phyloP scores from a whole-genome alignment of 768 basidiomycete genomes.

The Leccinum longicurvipes region DNA sequence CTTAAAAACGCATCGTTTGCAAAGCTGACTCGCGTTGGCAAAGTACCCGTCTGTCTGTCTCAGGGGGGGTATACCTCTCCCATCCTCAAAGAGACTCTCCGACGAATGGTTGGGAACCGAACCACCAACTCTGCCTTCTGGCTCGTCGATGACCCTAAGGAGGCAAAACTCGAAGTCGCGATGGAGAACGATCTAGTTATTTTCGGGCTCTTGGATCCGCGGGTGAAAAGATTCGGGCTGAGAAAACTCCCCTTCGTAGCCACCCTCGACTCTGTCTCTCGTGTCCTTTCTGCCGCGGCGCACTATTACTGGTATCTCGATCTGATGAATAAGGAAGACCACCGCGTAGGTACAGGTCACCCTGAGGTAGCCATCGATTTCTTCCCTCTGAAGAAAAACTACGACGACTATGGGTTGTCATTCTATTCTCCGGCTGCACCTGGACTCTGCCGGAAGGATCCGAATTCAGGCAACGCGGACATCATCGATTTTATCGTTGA shows the following conservation, averaged over 20 bases:
- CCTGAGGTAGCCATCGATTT: not conserved
- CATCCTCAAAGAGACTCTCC: not conserved
- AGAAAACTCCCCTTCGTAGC: not conserved
- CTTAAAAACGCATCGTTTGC: not conserved
- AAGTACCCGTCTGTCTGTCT: not conserved
- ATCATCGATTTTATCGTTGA: not conserved
- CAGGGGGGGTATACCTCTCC: not conserved
- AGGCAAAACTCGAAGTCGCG: conserved; percentile 2
- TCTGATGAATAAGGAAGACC: not conserved
- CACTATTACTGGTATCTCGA: not conserved
- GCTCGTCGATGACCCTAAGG: not conserved
- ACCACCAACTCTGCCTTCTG: not conserved
- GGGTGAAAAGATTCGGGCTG: not conserved
- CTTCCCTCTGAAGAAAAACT: not conserved
- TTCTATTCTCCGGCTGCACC: not conserved
- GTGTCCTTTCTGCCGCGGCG: not conserved
- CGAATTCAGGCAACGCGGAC: not conserved
- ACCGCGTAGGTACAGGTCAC: not conserved
- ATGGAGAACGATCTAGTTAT: not conserved
- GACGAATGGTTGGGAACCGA: not conserved
- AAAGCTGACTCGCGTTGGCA: not conserved
- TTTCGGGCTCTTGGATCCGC: not conserved
- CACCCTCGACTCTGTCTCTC: not conserved
- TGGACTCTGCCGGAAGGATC: not conserved
- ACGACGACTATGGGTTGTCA: not conserved